Percentiles rank a stretch among this genome's conserved stretches.
phyloP scores from a whole-genome alignment of 805 yeast species.

The Soucietia sequanensis region DNA sequence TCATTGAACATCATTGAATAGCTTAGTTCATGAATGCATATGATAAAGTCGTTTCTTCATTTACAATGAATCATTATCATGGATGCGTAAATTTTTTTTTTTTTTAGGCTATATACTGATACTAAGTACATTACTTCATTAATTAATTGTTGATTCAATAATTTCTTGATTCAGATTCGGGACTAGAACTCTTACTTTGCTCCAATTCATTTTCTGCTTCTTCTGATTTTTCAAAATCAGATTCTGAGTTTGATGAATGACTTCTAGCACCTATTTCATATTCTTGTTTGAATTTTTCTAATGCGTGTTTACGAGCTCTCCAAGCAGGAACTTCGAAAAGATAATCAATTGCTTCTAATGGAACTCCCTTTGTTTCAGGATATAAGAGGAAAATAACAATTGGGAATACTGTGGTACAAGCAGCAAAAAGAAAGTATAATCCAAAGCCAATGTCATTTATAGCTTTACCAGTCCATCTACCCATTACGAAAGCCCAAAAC shows the following conservation, averaged over 20 bases:
- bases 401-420: slow-evolving; percentile 25
- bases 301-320: slow-evolving; percentile 28
- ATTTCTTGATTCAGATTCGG: too few relatives aligned
- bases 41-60: too few relatives aligned
- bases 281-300: slow-evolving; percentile 17
- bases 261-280: slow-evolving; percentile 14
- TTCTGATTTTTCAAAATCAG: too few relatives aligned
- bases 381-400: slow-evolving; percentile 29
- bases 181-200: not conserved
- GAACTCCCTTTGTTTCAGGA: slow-evolving; percentile 40
- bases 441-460: slow-evolving; percentile 43
- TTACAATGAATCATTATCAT: too few relatives aligned
- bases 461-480: slow-evolving; percentile 46
- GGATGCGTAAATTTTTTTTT: too few relatives aligned
- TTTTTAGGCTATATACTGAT: too few relatives aligned
- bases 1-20: too few relatives aligned
- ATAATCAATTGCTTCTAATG: slow-evolving; percentile 31
- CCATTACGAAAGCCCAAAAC: slow-evolving; percentile 52
- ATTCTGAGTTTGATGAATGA: too few relatives aligned
- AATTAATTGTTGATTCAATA: too few relatives aligned
- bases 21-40: too few relatives aligned
- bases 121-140: too few relatives aligned
- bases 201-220: not conserved
- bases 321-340: slow-evolving; percentile 34
- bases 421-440: slow-evolving; percentile 43